Percentiles rank a stretch among this genome's conserved stretches.
phyloP scores from a whole-genome alignment of 331 rosid species.

The Spiraea crenata region DNA sequence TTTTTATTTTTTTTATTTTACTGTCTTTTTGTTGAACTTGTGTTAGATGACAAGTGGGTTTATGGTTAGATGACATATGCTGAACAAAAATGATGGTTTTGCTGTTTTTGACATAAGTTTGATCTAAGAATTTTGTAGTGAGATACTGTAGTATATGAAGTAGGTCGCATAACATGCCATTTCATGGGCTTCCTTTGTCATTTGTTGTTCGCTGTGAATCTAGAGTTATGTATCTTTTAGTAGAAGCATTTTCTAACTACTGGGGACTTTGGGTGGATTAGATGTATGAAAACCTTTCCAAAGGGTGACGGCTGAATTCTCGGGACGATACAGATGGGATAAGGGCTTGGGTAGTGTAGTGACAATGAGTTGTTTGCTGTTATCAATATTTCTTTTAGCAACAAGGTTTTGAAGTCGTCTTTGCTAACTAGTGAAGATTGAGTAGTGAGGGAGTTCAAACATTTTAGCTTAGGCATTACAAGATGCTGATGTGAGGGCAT shows the following conservation, averaged over 20 bases:
- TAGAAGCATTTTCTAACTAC: background rate
- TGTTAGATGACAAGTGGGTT: no score
- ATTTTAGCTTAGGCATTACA: background rate
- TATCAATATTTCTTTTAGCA: background rate
- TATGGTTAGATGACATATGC: no score
- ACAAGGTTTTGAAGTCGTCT: background rate
- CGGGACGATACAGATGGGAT: slow-evolving; percentile 2
- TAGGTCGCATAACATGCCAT: background rate
- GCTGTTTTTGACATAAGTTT: background rate
- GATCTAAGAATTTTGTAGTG: background rate
- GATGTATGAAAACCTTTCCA: background rate
- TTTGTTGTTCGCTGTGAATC: no score
- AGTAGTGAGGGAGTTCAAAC: background rate
- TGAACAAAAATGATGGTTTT: background rate
- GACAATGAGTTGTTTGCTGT: background rate
- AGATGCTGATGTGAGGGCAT: slow-evolving; percentile 3
- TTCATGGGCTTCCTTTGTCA: no score
- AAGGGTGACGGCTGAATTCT: background rate
- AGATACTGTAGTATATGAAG: background rate
- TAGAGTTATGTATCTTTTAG: no score
- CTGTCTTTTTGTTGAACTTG: no score
- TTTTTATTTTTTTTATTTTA: background rate
- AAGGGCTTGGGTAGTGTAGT: slow-evolving; percentile 1
- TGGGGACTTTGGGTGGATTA: background rate
- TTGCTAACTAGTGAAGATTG: background rate